These are phyloP conservation scores for Albophoma yamanashiensis DNA, from an alignment of 2,329 filamentous ascomycete genomes.

Conservation along the genomic window DNA sequence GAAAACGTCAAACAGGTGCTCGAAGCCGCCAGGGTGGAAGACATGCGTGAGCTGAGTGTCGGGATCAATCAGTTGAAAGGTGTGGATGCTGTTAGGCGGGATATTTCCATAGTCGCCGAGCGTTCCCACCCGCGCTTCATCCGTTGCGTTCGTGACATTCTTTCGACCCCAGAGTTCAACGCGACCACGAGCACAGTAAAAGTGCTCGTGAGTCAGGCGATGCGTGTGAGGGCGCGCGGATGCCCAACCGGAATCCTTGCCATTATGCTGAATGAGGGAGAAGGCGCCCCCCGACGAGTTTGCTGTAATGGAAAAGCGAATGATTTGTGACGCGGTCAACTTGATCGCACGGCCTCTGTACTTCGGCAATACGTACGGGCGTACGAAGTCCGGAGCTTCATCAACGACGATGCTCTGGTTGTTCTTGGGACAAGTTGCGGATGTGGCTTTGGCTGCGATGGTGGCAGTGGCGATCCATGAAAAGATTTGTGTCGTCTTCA, in stretches of 20 bases:
- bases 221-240: slow-evolving; percentile 11
- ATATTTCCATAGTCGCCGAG: slow-evolving; percentile 11
- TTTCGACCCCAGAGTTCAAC: slow-evolving; percentile 11
- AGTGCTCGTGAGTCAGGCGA: slow-evolving; percentile 8
- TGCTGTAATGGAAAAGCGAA: slow-evolving; percentile 10
- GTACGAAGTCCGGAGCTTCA: slow-evolving; percentile 8
- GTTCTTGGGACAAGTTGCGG: not conserved
- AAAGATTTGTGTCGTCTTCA: not conserved
- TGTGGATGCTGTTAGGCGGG: slow-evolving; percentile 10
- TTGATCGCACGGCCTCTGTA: slow-evolving; percentile 11
- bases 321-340: slow-evolving; percentile 10
- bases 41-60: slow-evolving; percentile 11
- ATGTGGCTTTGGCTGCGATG: not conserved
- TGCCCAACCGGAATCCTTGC: slow-evolving; percentile 4
- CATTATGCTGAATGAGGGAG: slow-evolving; percentile 10
- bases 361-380: slow-evolving; percentile 13
- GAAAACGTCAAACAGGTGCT: slow-evolving; percentile 9
- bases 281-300: slow-evolving; percentile 13
- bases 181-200: slow-evolving; percentile 11
- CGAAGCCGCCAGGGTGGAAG: slow-evolving; percentile 12
- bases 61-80: slow-evolving; percentile 11
- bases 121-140: slow-evolving; percentile 10
- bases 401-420: slow-evolving; percentile 8
- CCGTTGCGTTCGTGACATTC: slow-evolving; percentile 5
- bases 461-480: not conserved